A percentile compares a stretch with the other conserved stretches of the same genome.
phyloP scores from a whole-genome alignment of 345 rosid species.

The Eucalyptus regnans region DNA sequence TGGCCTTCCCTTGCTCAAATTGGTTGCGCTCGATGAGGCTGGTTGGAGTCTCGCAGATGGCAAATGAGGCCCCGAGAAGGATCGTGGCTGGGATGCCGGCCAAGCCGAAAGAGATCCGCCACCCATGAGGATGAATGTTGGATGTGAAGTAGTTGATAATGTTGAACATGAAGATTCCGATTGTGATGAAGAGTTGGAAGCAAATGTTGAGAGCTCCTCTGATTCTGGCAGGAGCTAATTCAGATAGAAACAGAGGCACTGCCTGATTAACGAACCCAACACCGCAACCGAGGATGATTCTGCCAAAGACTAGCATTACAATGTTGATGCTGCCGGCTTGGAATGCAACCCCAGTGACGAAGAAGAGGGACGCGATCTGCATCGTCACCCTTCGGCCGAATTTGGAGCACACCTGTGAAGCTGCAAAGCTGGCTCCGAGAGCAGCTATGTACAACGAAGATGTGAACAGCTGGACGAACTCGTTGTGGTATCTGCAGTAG shows the following conservation, averaged over 20 bases:
- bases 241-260: neutral
- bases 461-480: conserved; percentile 8
- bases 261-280: conserved; percentile 12
- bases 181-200: neutral
- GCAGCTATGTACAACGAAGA: conserved; percentile 10
- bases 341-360: neutral
- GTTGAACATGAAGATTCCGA: neutral
- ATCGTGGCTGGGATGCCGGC: neutral
- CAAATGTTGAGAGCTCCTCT: neutral
- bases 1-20: neutral
- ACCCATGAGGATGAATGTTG: neutral
- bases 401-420: conserved; percentile 1
- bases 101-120: neutral
- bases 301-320: conserved; percentile 3
- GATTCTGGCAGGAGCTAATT: neutral
- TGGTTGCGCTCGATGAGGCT: neutral
- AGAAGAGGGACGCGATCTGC: conserved; percentile 1
- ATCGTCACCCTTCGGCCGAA: conserved; percentile 5
- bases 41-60: neutral
- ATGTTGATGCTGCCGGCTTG: neutral
- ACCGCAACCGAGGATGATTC: conserved; percentile 10
- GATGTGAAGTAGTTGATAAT: neutral
- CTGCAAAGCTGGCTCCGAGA: neutral
- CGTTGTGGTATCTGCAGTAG: conserved; percentile 11
- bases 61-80: neutral